Evolutionary conservation across 352 stramenopile genomes (phyloP).

Genomic region (Paralagenidium karlingii): DNA sequence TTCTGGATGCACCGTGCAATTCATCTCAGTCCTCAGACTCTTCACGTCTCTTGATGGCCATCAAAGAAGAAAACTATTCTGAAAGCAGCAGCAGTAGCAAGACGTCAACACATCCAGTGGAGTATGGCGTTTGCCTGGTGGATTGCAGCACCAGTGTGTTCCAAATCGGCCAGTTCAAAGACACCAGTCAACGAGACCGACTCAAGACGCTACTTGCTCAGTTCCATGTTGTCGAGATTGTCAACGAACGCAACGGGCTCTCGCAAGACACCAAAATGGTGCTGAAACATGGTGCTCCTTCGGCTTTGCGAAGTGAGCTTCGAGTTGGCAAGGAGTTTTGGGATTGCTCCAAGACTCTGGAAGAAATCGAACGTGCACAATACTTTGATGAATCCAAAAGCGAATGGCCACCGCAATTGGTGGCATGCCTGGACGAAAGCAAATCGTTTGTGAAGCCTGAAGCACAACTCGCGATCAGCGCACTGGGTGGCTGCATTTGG

Average conservation of each 20-base stretch:
- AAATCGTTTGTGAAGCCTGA: constrained; percentile 41
- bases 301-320: constrained; percentile 46
- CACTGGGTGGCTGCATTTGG: constrained; percentile 67
- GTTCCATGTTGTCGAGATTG: constrained; percentile 75
- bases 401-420: constrained; percentile 43
- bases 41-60: constrained; percentile 37
- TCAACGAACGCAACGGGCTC: constrained; percentile 57
- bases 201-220: constrained; percentile 93
- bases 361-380: constrained; percentile 79
- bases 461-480: constrained; percentile 45
- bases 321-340: constrained; percentile 80
- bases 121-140: constrained; percentile 93
- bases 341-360: constrained; percentile 78
- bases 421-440: constrained; percentile 53
- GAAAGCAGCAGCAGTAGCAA: no score
- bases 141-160: constrained; percentile 90
- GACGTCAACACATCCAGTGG: constrained; percentile 17
- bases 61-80: constrained; percentile 36
- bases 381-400: constrained; percentile 73
- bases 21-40: constrained; percentile 23
- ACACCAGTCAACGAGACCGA: constrained; percentile 90
- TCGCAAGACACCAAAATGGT: constrained; percentile 54
- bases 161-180: constrained; percentile 94
- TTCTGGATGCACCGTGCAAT: constrained; percentile 74
- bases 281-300: constrained; percentile 55